A percentile compares a stretch with the other conserved stretches of the same genome.
phyloP scores from a whole-genome alignment of 495 filamentous ascomycete genomes.

The Lophium mytilinum region DNA sequence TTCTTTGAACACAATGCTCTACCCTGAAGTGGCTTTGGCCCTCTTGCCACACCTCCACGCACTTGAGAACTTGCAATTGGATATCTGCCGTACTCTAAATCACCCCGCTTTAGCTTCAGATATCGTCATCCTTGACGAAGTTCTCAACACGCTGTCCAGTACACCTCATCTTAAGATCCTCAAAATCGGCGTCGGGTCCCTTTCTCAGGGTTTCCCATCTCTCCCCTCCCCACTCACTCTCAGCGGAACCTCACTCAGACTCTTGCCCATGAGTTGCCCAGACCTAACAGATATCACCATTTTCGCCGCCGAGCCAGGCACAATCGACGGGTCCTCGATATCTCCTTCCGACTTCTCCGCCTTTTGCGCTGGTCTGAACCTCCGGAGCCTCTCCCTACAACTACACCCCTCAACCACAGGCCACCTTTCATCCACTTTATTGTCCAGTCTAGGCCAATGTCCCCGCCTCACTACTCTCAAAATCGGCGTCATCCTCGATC shows the following conservation, averaged over 20 bases:
- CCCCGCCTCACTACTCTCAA: not conserved
- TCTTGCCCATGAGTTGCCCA: not conserved
- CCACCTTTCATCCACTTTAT: not conserved
- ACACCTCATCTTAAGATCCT: conserved; percentile 7
- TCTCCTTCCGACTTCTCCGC: conserved; percentile 8
- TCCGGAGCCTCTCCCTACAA: conserved; percentile 10
- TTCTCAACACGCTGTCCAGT: not conserved
- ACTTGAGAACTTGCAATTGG: conserved; percentile 13
- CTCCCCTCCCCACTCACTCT: not conserved
- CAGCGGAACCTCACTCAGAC: conserved; percentile 1
- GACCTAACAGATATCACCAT: conserved; percentile 14
- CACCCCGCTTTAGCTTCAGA: not conserved
- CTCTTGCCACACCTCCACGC: conserved; percentile 4
- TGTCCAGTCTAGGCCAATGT: conserved; percentile 11
- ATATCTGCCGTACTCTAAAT: conserved; percentile 12
- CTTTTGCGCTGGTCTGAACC: conserved; percentile 9
- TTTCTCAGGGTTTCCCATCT: conserved; percentile 11
- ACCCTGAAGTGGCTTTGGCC: conserved; percentile 18
- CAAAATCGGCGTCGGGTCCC: conserved; percentile 10
- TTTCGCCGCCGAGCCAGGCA: conserved; percentile 10
- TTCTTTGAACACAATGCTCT: conserved; percentile 10
- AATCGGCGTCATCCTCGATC: not conserved
- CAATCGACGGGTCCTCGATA: conserved; percentile 10
- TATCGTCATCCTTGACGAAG: conserved; percentile 3
- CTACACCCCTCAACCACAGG: conserved; percentile 7